Percentiles rank a stretch among this genome's conserved stretches.
Conservation (phyloP, 352 stramenopile genomes). For the Pythium oligandrum region DNA sequence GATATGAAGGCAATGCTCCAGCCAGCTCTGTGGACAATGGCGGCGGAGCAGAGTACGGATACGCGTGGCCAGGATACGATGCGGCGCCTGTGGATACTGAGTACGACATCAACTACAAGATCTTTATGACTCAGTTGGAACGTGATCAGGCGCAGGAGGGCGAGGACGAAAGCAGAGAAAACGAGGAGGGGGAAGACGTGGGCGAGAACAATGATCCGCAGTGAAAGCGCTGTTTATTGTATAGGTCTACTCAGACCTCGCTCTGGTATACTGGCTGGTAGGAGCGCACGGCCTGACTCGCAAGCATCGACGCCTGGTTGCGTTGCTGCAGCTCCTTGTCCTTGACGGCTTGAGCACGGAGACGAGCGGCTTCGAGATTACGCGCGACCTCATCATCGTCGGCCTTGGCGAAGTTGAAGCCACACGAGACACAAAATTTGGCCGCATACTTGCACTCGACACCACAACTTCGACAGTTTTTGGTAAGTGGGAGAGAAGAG, state of each 20-base stretch:
- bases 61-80: constrained; percentile 9
- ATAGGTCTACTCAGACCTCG: too few relatives aligned
- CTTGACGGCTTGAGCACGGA: constrained; percentile 37
- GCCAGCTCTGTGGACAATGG: too few relatives aligned
- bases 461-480: constrained; percentile 59
- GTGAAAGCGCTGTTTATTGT: neutral
- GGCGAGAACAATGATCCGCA: constrained; percentile 3
- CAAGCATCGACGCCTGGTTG: constrained; percentile 62
- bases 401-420: constrained; percentile 72
- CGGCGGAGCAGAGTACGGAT: neutral
- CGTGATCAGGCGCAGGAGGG: constrained; percentile 18
- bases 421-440: constrained; percentile 81
- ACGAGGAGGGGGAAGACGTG: constrained; percentile 11
- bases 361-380: constrained; percentile 61
- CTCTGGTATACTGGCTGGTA: too few relatives aligned
- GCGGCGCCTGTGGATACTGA: constrained; percentile 35
- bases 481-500: constrained; percentile 33
- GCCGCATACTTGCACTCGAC: constrained; percentile 69
- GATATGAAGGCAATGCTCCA: too few relatives aligned
- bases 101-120: constrained; percentile 72
- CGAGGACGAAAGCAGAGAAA: constrained; percentile 1
- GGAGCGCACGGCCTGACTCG: constrained; percentile 33
- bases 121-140: constrained; percentile 55
- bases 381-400: constrained; percentile 75
- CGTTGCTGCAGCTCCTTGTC: constrained; percentile 60